phyloP scores from a whole-genome alignment of 176 grass and related monocot species.

The Microstegium vimineum region DNA sequence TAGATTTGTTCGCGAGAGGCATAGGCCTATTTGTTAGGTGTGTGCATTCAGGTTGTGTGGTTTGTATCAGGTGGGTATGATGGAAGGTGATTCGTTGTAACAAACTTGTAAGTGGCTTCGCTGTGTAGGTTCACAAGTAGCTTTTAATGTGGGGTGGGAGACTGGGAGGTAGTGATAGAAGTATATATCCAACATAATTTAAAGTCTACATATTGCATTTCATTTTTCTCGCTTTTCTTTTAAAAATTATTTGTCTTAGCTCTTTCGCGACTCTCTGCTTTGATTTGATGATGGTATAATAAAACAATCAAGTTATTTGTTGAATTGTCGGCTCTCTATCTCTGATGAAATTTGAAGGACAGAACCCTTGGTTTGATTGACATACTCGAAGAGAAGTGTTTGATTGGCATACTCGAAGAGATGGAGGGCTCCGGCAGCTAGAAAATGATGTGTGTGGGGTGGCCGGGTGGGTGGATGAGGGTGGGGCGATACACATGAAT shows the following conservation, averaged over 20 bases:
- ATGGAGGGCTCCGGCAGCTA: not conserved
- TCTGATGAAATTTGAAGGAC: not conserved
- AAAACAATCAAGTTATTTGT: not conserved
- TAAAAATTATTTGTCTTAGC: not conserved
- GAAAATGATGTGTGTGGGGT: too few relatives aligned
- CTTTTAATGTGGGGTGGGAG: not conserved
- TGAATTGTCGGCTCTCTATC: not conserved
- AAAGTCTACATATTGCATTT: not conserved
- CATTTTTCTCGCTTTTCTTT: too few relatives aligned
- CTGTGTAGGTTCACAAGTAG: not conserved
- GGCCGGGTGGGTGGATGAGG: too few relatives aligned
- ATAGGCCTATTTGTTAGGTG: not conserved
- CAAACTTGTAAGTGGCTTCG: not conserved
- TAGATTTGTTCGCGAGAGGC: not conserved
- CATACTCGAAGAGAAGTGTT: too few relatives aligned
- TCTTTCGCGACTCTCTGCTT: not conserved
- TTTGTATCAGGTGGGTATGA: slow-evolving; percentile 6
- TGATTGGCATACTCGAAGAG: too few relatives aligned
- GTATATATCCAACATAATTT: not conserved
- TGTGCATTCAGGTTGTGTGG: not conserved
- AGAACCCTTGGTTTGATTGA: not conserved
- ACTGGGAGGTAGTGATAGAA: not conserved
- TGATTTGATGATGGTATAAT: too few relatives aligned
- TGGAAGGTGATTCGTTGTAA: not conserved
- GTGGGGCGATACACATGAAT: too few relatives aligned